phyloP scores from a whole-genome alignment of 768 basidiomycete species.

The Amanita polypyramis region DNA sequence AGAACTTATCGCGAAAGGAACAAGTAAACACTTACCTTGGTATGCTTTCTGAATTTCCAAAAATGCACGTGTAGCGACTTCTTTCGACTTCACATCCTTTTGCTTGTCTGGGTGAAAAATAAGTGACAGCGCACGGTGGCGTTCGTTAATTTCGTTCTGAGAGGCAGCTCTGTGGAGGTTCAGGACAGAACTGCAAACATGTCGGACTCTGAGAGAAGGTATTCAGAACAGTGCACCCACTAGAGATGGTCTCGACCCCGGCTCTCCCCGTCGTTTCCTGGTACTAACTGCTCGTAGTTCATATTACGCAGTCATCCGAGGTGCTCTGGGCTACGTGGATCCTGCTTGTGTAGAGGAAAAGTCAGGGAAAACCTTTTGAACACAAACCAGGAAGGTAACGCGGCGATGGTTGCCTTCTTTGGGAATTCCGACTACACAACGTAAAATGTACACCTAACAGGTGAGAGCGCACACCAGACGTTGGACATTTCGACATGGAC shows the following conservation, averaged over 20 bases:
- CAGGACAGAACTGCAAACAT: conserved; percentile 44
- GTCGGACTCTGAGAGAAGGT: neutral
- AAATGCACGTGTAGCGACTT: conserved; percentile 56
- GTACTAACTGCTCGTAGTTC: neutral
- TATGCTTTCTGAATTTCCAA: conserved; percentile 77
- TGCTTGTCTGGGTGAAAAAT: conserved; percentile 85
- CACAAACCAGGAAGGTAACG: neutral
- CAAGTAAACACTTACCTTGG: conserved; percentile 39
- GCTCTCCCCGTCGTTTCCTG: neutral
- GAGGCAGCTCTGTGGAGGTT: conserved; percentile 60
- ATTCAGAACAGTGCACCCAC: conserved; percentile 6
- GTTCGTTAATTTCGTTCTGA: conserved; percentile 61
- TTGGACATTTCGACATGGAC: too few relatives aligned
- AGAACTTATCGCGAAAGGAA: neutral
- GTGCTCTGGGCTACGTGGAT: neutral
- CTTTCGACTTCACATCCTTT: conserved; percentile 41
- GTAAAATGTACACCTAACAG: neutral
- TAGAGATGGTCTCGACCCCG: conserved; percentile 10
- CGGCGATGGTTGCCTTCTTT: too few relatives aligned
- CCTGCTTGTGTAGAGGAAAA: neutral
- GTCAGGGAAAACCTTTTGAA: neutral
- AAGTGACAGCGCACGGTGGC: conserved; percentile 62
- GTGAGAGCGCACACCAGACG: too few relatives aligned
- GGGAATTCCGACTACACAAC: too few relatives aligned
- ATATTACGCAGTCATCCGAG: conserved; percentile 1